Base-by-base conservation (phyloP, 2,329 filamentous ascomycete genomes). In the Sporothrix brunneoviolacea region DNA sequence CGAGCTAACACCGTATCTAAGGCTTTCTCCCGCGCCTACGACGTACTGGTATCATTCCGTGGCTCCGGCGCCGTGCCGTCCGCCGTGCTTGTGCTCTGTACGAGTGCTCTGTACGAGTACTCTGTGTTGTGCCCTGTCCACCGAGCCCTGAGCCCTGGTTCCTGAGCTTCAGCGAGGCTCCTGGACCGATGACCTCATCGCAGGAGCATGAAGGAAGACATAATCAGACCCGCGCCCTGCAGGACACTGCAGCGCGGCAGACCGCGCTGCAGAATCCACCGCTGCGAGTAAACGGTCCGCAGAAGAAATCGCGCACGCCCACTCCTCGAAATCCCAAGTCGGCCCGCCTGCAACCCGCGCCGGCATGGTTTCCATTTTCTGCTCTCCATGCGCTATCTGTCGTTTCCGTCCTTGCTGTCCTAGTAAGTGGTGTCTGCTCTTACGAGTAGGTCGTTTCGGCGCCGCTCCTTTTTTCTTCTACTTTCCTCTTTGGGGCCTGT, bases 331-430 rank as follows among this genome's bases (percentile, higher is more conserved):
- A 55, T 48, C 33, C 53, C 49, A 49, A 54, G 35, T 54, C 58
- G 52, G 54, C 52, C 55, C 54, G 50, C 53, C 54, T 55, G 44
- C 35, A 53, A 47, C 45, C 52, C 38, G 48, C 33, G 30, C 45
- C 53, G 38, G 40, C 48, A 28, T 50, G 43, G 28, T 43, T 42
- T 33, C 47, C 55, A 16, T 48, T 60, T 42, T 60, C 59, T 33
- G 46, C 64, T 32, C 49, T 65, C 35, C 61, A 60, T 51, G 51
- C 65, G 36, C 58, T 61, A 46, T 66, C 64, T 19, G 53, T 62
- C 51, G 59, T 58, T 63, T 47, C 36, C 49, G 47, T 53, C 54
- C 51, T 55, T 48, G 42, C 50, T 43, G 53, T 61, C 54, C 57
- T 57, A 54, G 54, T 56, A 50, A 46, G 55, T 48, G 40, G n/a